Evolutionary conservation across 169 alveolate genomes (phyloP).

Genomic region (Plasmodium vinckei): DNA sequence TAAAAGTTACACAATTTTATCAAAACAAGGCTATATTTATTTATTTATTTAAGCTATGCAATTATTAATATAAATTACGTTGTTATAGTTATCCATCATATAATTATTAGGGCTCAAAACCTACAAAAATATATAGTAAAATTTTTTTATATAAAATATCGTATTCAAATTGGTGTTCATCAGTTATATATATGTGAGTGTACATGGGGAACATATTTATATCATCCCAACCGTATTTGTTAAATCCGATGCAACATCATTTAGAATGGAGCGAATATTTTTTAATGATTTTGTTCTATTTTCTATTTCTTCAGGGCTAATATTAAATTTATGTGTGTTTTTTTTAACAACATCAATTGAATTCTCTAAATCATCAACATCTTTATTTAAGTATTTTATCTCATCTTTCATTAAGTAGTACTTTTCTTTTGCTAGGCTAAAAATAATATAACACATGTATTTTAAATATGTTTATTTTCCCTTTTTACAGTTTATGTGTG

Average conservation of each 20-base stretch:
- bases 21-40: background rate
- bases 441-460: background rate
- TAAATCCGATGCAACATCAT: constrained; percentile 22
- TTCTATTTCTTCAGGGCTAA: constrained; percentile 58
- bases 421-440: constrained; percentile 66
- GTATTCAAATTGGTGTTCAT: background rate
- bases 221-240: constrained; percentile 25
- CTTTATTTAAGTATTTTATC: constrained; percentile 70
- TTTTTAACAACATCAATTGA: constrained; percentile 63
- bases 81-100: constrained; percentile 28
- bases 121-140: constrained; percentile 10
- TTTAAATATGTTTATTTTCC: background rate
- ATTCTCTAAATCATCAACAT: constrained; percentile 63
- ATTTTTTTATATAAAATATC: background rate
- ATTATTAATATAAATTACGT: constrained; percentile 25
- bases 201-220: background rate
- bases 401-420: constrained; percentile 55
- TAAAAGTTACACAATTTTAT: constrained; percentile 2
- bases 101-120: constrained; percentile 12
- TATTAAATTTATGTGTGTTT: constrained; percentile 65
- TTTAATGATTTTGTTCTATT: constrained; percentile 37
- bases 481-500: background rate
- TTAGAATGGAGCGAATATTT: constrained; percentile 32
- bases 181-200: background rate
- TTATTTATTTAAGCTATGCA: background rate